Evolutionary conservation across 164 flowering plant species (phyloP).

Genomic region (Annona cherimola): DNA sequence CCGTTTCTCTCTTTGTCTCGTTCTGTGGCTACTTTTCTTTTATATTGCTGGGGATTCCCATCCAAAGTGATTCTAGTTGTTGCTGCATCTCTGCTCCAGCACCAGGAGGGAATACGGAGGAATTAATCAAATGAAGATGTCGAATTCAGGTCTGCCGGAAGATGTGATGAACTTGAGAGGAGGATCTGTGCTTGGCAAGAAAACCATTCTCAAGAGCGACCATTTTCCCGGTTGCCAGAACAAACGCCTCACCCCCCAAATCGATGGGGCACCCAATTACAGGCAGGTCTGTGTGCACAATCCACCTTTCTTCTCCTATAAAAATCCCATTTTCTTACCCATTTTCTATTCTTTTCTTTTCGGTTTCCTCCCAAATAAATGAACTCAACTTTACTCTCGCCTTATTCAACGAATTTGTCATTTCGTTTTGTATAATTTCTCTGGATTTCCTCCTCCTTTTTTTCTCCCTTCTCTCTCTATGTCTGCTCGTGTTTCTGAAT

Average conservation of each 20-base stretch:
- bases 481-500: too few species aligned
- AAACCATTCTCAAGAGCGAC: conserved; percentile 82
- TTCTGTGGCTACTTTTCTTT: not conserved
- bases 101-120: not conserved
- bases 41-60: not conserved
- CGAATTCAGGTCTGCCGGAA: conserved; percentile 58
- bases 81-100: not conserved
- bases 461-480: too few species aligned
- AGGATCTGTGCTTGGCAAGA: conserved; percentile 81
- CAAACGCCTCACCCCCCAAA: conserved; percentile 70
- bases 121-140: conserved; percentile 28
- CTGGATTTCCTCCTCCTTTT: too few species aligned
- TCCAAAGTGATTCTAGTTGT: not conserved
- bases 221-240: conserved; percentile 91
- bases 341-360: too few species aligned
- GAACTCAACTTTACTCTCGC: too few species aligned
- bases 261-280: conserved; percentile 89
- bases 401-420: not conserved
- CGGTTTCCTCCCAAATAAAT: too few species aligned
- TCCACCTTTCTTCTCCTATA: not conserved
- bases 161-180: conserved; percentile 74
- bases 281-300: conserved; percentile 49
- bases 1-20: not conserved
- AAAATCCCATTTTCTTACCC: not conserved
- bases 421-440: not conserved